These are phyloP conservation scores for Alternaria tenuissima DNA, from an alignment of 2,329 filamentous ascomycete species.

Conservation along the genomic window DNA sequence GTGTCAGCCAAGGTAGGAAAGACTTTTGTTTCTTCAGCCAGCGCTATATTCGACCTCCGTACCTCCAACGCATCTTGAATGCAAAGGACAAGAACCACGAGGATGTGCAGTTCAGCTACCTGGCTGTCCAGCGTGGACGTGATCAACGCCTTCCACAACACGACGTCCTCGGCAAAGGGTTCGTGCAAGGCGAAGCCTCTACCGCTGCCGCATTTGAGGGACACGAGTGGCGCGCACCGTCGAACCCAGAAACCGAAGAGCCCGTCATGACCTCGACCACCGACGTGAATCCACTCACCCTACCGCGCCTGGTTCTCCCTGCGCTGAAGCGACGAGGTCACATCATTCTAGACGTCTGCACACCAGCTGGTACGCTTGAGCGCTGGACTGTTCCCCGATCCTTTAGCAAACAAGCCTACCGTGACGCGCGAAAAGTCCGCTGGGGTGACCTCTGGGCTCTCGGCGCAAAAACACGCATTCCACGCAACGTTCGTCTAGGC, in stretches of 20 bases:
- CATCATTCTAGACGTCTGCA: conserved; percentile 90
- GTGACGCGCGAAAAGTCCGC: conserved; percentile 85
- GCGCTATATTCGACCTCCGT: conserved; percentile 83
- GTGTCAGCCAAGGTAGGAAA: conserved; percentile 76
- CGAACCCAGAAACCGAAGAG: conserved; percentile 11
- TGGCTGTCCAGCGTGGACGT: conserved; percentile 82
- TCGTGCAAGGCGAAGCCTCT: conserved; percentile 63
- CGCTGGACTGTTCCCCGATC: conserved; percentile 91
- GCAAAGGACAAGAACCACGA: conserved; percentile 80
- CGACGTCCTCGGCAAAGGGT: conserved; percentile 43
- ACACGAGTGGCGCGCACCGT: conserved; percentile 58
- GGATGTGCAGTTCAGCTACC: conserved; percentile 88
- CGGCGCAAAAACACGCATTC: conserved; percentile 84
- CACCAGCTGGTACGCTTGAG: conserved; percentile 82
- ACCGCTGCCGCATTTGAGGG: conserved; percentile 75
- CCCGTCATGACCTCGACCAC: conserved; percentile 47
- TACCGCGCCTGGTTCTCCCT: conserved; percentile 80
- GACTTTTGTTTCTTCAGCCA: conserved; percentile 93
- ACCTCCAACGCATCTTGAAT: conserved; percentile 78
- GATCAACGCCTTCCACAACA: conserved; percentile 58
- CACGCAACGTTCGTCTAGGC: conserved; percentile 69
- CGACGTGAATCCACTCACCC: conserved; percentile 63
- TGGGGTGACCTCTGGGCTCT: conserved; percentile 98
- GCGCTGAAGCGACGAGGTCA: conserved; percentile 90
- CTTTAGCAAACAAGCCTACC: conserved; percentile 82